These are phyloP conservation scores for Elaeis oleifera DNA, from an alignment of 202 grass and related monocot species.

Conservation along the genomic window DNA sequence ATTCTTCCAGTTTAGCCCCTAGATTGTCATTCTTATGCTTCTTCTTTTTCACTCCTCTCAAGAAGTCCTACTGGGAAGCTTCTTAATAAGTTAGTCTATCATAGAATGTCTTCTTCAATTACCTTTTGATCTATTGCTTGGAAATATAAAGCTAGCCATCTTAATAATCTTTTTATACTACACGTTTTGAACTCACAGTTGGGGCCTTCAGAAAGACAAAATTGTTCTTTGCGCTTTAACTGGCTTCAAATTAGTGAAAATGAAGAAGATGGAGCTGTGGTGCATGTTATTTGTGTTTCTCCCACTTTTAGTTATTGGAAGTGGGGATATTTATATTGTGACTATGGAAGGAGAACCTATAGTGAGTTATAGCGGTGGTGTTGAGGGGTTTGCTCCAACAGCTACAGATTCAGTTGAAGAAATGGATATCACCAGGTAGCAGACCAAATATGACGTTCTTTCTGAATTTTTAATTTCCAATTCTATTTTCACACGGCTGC, in stretches of 20 bases:
- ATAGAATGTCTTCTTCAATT: not conserved
- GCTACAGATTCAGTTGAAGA: conserved; percentile 55
- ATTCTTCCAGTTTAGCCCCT: too few relatives aligned
- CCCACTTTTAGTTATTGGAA: conserved; percentile 36
- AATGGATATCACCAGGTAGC: conserved; percentile 74
- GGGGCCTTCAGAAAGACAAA: conserved; percentile 3
- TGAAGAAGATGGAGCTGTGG: conserved; percentile 34
- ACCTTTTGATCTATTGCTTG: not conserved
- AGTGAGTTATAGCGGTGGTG: conserved; percentile 56
- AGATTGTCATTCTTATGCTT: too few relatives aligned
- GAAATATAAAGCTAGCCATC: not conserved
- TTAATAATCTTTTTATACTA: not conserved
- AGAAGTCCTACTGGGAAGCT: too few relatives aligned
- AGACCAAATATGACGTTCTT: conserved; percentile 1
- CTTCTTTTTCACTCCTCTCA: too few relatives aligned
- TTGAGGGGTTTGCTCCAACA: conserved; percentile 72
- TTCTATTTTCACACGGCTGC: too few relatives aligned
- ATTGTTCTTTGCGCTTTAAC: not conserved
- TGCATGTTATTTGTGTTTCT: conserved; percentile 49
- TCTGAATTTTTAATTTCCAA: too few relatives aligned
- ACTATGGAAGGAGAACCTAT: conserved; percentile 80
- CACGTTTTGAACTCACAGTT: conserved; percentile 19
- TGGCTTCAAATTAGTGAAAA: conserved; percentile 24
- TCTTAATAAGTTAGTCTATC: not conserved
- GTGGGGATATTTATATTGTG: conserved; percentile 90